Base-by-base conservation (phyloP, 2,329 filamentous ascomycete species). In the Colletotrichum coccodes region DNA sequence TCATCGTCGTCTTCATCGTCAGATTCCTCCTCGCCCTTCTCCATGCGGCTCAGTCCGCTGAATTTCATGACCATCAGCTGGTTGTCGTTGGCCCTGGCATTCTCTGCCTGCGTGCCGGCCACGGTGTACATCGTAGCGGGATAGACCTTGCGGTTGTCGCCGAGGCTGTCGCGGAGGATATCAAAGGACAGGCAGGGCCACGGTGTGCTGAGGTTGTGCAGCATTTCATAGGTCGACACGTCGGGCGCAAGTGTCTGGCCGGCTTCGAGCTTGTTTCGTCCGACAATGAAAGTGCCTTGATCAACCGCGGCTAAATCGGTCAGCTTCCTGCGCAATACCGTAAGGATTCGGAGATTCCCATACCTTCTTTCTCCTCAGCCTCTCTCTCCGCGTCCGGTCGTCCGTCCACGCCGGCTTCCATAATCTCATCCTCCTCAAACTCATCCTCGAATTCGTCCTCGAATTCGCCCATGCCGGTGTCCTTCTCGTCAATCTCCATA, bases 131-230 rank as follows among this genome's bases (percentile, higher is more conserved):
- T 92, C 68, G 95, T 98, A 58, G 94, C 94, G 30, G 96, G 96
- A 81, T 97, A 99, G n/a, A 92, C 91, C 80, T 92, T 97, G 77
- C 96, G 92, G 80, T 94, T 91, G 78, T 97, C 92, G 73, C 96
- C 96, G 21, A 99, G 88, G 60, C 87, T 86, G 82, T 99, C 96
- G 75, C 88, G 91, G 71, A 99, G 82, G 69, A 99, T 92, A 79
- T 98, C 96, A 81, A 98, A 97, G 2, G 95, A 98, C 18, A 99
- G 88, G 79, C 96, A 99, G 3, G 96, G 96, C 96, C 96, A 99
- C 1, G 94, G 94, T 8, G 95, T 95, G 80, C 92, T 96, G 72
- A 99, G 88, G 70, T 90, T 94, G 85, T 99, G 96, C 68, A 99
- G 90, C 94, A 99, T 97, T 79, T 98, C 92, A 84, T 99, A 99